Evolutionary conservation across 2,329 filamentous ascomycete genomes (phyloP).

Genomic region (Botrytis paeoniae): DNA sequence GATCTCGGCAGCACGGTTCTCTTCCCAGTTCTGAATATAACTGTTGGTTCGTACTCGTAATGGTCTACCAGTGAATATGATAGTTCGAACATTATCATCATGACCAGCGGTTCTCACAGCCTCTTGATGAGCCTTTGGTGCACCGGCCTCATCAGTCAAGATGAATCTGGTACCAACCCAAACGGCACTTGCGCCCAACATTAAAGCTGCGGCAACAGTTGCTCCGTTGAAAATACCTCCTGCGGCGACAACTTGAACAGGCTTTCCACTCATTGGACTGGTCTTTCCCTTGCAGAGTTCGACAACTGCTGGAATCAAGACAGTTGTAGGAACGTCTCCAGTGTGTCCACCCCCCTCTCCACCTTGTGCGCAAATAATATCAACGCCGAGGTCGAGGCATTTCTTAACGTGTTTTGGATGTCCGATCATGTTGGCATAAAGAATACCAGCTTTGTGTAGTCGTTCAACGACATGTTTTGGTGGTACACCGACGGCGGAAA

Average conservation of each 20-base stretch:
- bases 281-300: constrained; percentile 76
- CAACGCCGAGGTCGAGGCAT: constrained; percentile 85
- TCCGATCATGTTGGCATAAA: constrained; percentile 99
- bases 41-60: constrained; percentile 89
- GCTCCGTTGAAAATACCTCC: constrained; percentile 93
- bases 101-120: constrained; percentile 87
- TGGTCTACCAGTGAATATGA: constrained; percentile 97
- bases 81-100: constrained; percentile 93
- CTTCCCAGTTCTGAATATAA: constrained; percentile 93
- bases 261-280: constrained; percentile 80
- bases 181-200: constrained; percentile 87
- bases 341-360: constrained; percentile 97
- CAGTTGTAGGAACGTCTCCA: constrained; percentile 81
- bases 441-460: constrained; percentile 80
- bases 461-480: constrained; percentile 85
- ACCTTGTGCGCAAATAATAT: constrained; percentile 98
- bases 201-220: constrained; percentile 82
- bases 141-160: constrained; percentile 88
- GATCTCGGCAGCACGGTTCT: constrained; percentile 84
- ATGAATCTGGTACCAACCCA: constrained; percentile 98
- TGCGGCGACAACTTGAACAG: constrained; percentile 88
- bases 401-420: constrained; percentile 99
- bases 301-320: constrained; percentile 91
- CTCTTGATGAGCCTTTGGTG: constrained; percentile 91
- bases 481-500: constrained; percentile 92